phyloP scores from a whole-genome alignment of 495 filamentous ascomycete species.

The Daldinia decipiens region DNA sequence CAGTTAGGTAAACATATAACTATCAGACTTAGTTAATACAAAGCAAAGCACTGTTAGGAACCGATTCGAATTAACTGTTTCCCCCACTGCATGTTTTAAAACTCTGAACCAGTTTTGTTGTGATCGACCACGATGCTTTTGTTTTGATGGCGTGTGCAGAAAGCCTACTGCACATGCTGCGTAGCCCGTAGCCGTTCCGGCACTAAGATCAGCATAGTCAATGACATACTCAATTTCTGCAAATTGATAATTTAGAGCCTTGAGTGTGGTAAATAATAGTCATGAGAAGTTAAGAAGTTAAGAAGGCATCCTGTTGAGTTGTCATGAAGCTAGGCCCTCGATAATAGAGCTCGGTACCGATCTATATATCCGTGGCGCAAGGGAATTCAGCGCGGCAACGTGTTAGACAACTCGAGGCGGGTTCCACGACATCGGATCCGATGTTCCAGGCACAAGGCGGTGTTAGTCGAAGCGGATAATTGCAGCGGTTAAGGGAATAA shows the following conservation, averaged over 20 bases:
- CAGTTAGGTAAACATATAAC: background rate
- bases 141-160: conserved; percentile 15
- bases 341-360: conserved; percentile 9
- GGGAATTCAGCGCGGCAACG: conserved; percentile 6
- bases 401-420: conserved; percentile 13
- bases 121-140: conserved; percentile 37
- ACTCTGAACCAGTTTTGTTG: conserved; percentile 30
- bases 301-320: background rate
- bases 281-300: background rate
- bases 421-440: conserved; percentile 39
- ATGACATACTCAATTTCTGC: conserved; percentile 23
- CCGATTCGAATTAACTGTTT: conserved; percentile 15
- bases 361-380: conserved; percentile 15
- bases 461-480: conserved; percentile 31
- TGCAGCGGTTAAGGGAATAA: conserved; percentile 17
- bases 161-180: conserved; percentile 26
- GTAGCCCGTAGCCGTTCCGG: conserved; percentile 8
- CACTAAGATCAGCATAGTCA: conserved; percentile 31
- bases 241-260: background rate
- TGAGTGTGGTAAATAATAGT: conserved; percentile 1
- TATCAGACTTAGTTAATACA: too few species aligned
- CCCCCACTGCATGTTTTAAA: conserved; percentile 9
- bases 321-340: conserved; percentile 6
- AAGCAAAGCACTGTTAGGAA: conserved; percentile 19
- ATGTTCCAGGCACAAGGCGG: conserved; percentile 33